Conservation (phyloP, 305 asterid genomes). For the Fraxinus floribunda region DNA sequence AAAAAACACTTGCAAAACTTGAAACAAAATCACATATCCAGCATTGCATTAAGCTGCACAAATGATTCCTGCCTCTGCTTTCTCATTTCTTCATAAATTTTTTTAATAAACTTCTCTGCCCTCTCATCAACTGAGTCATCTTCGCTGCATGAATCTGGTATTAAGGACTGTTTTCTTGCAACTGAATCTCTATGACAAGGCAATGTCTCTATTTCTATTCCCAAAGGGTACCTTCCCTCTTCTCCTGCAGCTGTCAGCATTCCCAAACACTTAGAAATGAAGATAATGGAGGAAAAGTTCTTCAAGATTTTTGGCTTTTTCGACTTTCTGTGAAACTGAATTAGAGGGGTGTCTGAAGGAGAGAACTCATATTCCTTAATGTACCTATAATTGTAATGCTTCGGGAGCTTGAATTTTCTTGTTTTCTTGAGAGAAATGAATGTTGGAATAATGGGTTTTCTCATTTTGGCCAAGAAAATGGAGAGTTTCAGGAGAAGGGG, state of each 20-base stretch:
- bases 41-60: constrained; percentile 21
- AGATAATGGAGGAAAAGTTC: constrained; percentile 23
- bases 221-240: constrained; percentile 10
- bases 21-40: constrained; percentile 8
- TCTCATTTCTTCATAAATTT: constrained; percentile 59
- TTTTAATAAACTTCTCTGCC: constrained; percentile 62
- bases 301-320: constrained; percentile 26
- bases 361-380: constrained; percentile 53
- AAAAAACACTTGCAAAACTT: not conserved
- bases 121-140: constrained; percentile 51
- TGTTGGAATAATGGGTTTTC: constrained; percentile 32
- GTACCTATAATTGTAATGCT: constrained; percentile 39
- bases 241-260: constrained; percentile 1
- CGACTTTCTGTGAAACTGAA: constrained; percentile 23
- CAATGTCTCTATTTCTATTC: constrained; percentile 28
- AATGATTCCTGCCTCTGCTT: constrained; percentile 37
- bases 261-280: constrained; percentile 39
- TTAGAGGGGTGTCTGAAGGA: constrained; percentile 47
- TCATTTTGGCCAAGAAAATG: constrained; percentile 42
- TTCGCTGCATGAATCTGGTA: constrained; percentile 13
- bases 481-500: constrained; percentile 32
- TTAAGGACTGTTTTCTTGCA: not conserved
- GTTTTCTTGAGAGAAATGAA: constrained; percentile 28
- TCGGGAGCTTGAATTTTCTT: constrained; percentile 23
- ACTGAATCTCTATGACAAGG: constrained; percentile 5